Percentiles rank a stretch among this genome's conserved stretches.
phyloP scores from a whole-genome alignment of 495 filamentous ascomycete species.

The Pyrenopolyporus hunteri region DNA sequence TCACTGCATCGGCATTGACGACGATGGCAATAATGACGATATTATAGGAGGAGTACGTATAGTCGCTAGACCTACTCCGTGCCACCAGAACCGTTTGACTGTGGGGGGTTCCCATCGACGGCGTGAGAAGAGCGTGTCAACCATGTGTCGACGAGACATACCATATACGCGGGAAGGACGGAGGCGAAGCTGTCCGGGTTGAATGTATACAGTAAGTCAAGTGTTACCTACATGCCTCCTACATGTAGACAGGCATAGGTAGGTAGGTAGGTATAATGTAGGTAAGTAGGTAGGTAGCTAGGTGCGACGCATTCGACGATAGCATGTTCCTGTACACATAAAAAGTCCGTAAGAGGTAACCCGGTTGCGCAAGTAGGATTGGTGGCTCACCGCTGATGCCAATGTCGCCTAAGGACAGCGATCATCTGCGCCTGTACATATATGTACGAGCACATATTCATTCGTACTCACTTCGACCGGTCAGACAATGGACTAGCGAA shows the following conservation, averaged over 20 bases:
- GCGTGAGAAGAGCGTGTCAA: constrained; percentile 11
- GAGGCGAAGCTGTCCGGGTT: too few species aligned
- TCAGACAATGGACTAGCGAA: constrained; percentile 13
- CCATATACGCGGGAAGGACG: too few species aligned
- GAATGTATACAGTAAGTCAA: too few species aligned
- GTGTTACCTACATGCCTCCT: too few species aligned
- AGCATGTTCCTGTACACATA: constrained; percentile 3
- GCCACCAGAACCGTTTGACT: constrained; percentile 26
- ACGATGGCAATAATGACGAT: constrained; percentile 30
- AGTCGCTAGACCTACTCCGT: constrained; percentile 12
- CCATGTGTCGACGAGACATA: constrained; percentile 39
- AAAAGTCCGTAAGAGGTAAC: constrained; percentile 21
- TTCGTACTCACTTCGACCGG: constrained; percentile 23
- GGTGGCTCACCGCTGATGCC: constrained; percentile 37
- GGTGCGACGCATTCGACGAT: too few species aligned
- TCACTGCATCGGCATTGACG: constrained; percentile 34
- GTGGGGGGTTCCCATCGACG: constrained; percentile 19
- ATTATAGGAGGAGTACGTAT: constrained; percentile 22
- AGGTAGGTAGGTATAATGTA: too few species aligned
- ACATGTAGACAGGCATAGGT: too few species aligned
- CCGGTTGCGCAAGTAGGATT: constrained; percentile 28
- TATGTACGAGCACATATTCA: background rate
- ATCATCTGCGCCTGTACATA: constrained; percentile 23
- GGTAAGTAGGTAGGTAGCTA: too few species aligned
- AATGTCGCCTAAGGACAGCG: constrained; percentile 34